These are phyloP conservation scores for Polychaeton citri DNA, from an alignment of 2,329 filamentous ascomycete genomes.

Conservation along the genomic window DNA sequence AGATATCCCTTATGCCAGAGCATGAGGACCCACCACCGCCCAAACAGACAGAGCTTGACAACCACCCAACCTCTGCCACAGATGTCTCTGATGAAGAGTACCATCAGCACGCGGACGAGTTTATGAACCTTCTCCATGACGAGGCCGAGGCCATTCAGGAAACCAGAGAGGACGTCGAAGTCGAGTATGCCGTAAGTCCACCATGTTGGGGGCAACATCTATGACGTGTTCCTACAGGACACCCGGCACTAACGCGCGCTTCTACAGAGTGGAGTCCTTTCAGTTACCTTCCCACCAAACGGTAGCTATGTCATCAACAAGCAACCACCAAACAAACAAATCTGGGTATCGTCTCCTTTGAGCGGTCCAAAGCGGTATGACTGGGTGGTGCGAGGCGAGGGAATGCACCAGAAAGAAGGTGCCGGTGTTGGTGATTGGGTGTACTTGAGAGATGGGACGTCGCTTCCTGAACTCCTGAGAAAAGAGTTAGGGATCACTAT, in stretches of 20 bases:
- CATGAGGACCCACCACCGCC: slow-evolving; percentile 27
- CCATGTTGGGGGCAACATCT: slow-evolving; percentile 1
- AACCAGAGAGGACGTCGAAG: slow-evolving; percentile 60
- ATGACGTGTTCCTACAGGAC: slow-evolving; percentile 3
- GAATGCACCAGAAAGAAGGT: slow-evolving; percentile 67
- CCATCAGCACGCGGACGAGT: slow-evolving; percentile 63
- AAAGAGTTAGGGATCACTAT: slow-evolving; percentile 63
- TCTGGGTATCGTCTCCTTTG: slow-evolving; percentile 87
- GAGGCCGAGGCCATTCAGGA: slow-evolving; percentile 65
- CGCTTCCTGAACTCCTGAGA: slow-evolving; percentile 57
- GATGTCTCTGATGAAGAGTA: slow-evolving; percentile 60
- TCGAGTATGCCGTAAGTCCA: slow-evolving; percentile 71
- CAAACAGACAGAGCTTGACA: slow-evolving; percentile 21
- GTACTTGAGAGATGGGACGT: slow-evolving; percentile 71
- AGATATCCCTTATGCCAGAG: slow-evolving; percentile 26
- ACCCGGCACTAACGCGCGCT: slow-evolving; percentile 1
- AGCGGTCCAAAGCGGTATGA: slow-evolving; percentile 91
- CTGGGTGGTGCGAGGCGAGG: slow-evolving; percentile 63
- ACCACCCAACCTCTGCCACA: slow-evolving; percentile 38
- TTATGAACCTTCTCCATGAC: slow-evolving; percentile 47
- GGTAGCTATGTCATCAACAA: slow-evolving; percentile 96
- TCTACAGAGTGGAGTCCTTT: slow-evolving; percentile 69
- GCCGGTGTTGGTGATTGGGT: slow-evolving; percentile 68
- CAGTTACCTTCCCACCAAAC: slow-evolving; percentile 51
- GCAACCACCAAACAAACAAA: slow-evolving; percentile 92